Evolutionary conservation across 2,329 filamentous ascomycete genomes (phyloP).

Genomic region (Leptosphaerulina australis): DNA sequence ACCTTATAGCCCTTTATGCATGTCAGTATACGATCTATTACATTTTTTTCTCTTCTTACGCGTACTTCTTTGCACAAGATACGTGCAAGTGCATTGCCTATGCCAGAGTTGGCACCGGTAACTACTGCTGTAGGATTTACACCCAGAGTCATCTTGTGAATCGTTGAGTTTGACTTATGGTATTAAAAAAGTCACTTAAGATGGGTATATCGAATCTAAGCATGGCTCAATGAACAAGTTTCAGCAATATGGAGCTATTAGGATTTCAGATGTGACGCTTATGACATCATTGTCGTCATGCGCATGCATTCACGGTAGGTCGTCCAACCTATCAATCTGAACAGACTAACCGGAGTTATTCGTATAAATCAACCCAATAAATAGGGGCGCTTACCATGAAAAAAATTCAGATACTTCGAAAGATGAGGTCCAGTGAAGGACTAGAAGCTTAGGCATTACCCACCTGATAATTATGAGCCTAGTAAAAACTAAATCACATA

Average conservation of each 20-base stretch:
- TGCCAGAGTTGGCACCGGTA: conserved; percentile 52
- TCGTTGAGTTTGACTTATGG: neutral
- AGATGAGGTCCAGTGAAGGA: too few relatives aligned
- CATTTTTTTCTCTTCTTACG: neutral
- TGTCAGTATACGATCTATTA: neutral
- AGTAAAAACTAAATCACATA: too few relatives aligned
- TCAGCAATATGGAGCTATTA: neutral
- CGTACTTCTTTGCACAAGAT: conserved; percentile 37
- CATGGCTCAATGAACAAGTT: neutral
- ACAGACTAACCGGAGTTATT: too few relatives aligned
- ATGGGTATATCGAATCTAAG: neutral
- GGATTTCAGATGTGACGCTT: neutral
- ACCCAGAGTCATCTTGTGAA: neutral
- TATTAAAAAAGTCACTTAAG: neutral
- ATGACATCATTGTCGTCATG: conserved; percentile 6
- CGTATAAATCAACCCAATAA: too few relatives aligned
- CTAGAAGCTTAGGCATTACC: too few relatives aligned
- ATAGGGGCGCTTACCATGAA: neutral
- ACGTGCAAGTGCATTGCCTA: conserved; percentile 47
- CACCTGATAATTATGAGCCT: too few relatives aligned
- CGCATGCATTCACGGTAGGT: neutral
- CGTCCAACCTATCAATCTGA: neutral
- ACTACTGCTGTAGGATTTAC: conserved; percentile 51
- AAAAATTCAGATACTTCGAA: neutral
- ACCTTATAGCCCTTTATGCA: conserved; percentile 39